Base-by-base conservation (phyloP, 768 basidiomycete species). In the Phaeolepiota aurea region DNA sequence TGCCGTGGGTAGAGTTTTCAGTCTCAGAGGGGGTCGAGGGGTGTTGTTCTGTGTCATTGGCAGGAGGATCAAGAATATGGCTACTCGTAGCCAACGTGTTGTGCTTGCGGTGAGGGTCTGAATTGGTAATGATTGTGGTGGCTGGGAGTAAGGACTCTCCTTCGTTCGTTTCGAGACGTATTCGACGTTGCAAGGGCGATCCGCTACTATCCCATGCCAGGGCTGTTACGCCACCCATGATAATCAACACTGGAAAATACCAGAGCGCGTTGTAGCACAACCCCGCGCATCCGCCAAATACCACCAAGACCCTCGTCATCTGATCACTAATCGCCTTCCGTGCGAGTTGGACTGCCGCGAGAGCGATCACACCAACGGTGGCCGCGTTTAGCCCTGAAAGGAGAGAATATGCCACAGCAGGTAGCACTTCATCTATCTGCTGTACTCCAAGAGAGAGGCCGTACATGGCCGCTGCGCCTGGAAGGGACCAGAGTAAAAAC, bases 381-480 rank as follows among this genome's bases (percentile, higher is more conserved):
- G 74, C 64, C 1, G 73, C 69, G 46, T 78, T 77, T 14, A 78
- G 50, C 2, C 76, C 76, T 0, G 71, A 69, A 5, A 78, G 58
- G 9, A 76, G 54, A 13, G 69, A 69, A 41, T 71, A 69, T n/a
- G 67, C 73, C 15, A 67, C 58, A 2, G 51, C 49, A 2, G 75
- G 75, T 1, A 77, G 64, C 2, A 47, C 54, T 18, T 62, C 57
- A 16, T 61, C 57, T n/a, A 76, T 63, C 3, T 49, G 55, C 30
- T 59, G 56, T 5, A 77, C 63, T 12, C 63, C 74, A 1, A 71
- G 54, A 1, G 65, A 64, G 5, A 76, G 51, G 14, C 54, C 64
- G 19, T 63, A 68, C 73, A 76, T 76, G 2, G 62, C 66, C 9
- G 64, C 44, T 3, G 70, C 69, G 5, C 67, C 68, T 2, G 75